Base-by-base conservation (phyloP, 805 yeast genomes). In the Schizosaccharomyces japonicus region DNA sequence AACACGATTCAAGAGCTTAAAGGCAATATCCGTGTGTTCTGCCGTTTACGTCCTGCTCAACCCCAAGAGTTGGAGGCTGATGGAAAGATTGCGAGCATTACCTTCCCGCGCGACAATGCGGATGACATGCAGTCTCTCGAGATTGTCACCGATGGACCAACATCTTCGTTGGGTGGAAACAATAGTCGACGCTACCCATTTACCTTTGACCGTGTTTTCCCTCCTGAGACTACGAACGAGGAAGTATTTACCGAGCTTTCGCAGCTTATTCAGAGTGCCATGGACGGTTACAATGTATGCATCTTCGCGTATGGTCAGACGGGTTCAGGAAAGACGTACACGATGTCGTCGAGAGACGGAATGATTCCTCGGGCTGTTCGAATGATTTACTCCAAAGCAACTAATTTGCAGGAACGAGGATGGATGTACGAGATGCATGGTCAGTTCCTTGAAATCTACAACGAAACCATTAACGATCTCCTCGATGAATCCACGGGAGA, bases 231-330 rank as follows among this genome's bases (percentile, higher is more conserved):
- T 7, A 57, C 70, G 1, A 87, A 87, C 57, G 53, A 52, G 1
- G 78, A 72, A 25, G 71, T 90, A 0, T 90, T 84, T 60, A 78
- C 73, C 28, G 98, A 87, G 56, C 71, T 87, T 1, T 76, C 90
- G 1, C 94, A 84, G 59, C 62, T 87, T 21, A 75, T 87, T 1
- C 94, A 83, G 59, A 82, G 71, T 64, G 75, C 92, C 0, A 60
- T 85, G 11, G 93, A 87, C 61, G 98, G 98, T 0, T 76, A 68
- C 56, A 83, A 83, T 54, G 94, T 84, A 2, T 84, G 95, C 60
- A 81, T 90, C 1, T 83, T 87, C 64, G 94, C 96, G 0, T 87
- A 90, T 59, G 98, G 98, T 1, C 98, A 87, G 61, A 90, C 98
- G 0, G 94, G 90, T 0, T 78, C 95, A 0, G 98, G 98, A 2